Base-by-base conservation (phyloP, 2,329 filamentous ascomycete species). In the Fusarium sp. region DNA sequence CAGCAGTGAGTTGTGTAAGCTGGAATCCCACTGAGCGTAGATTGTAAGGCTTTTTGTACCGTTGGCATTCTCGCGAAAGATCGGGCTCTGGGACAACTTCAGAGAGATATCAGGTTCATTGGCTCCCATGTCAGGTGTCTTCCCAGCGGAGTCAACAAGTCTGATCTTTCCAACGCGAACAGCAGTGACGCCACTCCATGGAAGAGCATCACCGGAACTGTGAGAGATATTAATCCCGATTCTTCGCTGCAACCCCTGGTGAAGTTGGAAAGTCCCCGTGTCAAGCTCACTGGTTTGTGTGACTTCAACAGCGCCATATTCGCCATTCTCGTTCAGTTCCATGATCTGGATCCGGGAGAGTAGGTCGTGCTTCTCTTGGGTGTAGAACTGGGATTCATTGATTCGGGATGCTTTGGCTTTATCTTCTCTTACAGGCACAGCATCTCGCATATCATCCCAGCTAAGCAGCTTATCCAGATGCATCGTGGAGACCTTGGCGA, bases 371-470 rank as follows among this genome's bases (percentile, higher is more conserved):
- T 95, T 92, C 80, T 98, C 96, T 81, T 98, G 94, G 0, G 92
- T 94, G 77, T 92, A 97, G 79, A 97, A 99, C 75, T 99, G 95
- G 0, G 93, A 92, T 81, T 99, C 96, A 18, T 94, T 91, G 73
- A 99, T 91, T 16, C 96, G 89, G 30, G 93, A 88, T 45, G 86
- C 88, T 69, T 87, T 89, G 10, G 85, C 80, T 64, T 85, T 87
- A 45, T 85, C 85, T 61, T 88, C 87, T 70, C 89, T 88, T 6
- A 72, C 65, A 31, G 88, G 87, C 55, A 91, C 86, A 24, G 89
- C 88, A 81, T 99, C 95, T 65, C 95, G 91, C 91, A 99, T 98
- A 78, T 98, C 96, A 80, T 99, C 96, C 96, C 96, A 99, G 83
- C 96, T 99, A 18, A 98, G 89, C 56, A 99, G 87, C 84, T 97